Evolutionary conservation across 371 early-diverging fungal genomes (phyloP).

Genomic region (Apophysomyces sp.): DNA sequence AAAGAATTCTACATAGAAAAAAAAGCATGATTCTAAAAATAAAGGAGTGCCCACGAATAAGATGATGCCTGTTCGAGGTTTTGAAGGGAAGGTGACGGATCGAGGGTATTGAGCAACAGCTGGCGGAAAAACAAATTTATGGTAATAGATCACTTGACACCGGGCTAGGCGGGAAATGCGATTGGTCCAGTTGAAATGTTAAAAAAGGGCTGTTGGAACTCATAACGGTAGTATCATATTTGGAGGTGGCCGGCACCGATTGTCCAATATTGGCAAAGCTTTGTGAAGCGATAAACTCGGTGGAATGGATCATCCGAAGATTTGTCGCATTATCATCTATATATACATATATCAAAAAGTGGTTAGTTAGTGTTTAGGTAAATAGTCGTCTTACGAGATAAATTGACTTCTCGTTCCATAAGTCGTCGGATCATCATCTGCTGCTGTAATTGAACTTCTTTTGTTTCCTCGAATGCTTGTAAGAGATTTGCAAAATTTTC

Average conservation of each 20-base stretch:
- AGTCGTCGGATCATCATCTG: constrained; percentile 48
- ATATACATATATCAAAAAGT: no score
- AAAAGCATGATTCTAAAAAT: no score
- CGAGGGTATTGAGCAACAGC: not conserved
- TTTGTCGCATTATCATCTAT: not conserved
- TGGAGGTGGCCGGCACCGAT: not conserved
- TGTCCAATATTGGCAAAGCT: not conserved
- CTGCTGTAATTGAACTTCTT: constrained; percentile 57
- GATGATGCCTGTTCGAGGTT: not conserved
- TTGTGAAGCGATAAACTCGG: constrained; percentile 4
- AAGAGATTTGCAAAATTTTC: constrained; percentile 63
- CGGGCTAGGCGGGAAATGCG: not conserved
- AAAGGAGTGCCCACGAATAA: no score
- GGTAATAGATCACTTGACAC: not conserved
- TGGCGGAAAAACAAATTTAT: not conserved
- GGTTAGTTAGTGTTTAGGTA: not conserved
- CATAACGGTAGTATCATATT: not conserved
- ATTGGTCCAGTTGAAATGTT: not conserved
- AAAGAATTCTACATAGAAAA: no score
- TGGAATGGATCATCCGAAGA: not conserved
- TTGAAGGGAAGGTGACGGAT: not conserved
- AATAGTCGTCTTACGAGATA: not conserved
- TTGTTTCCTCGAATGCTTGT: constrained; percentile 66
- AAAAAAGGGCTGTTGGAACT: not conserved
- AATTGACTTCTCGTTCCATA: constrained; percentile 18